Conservation (phyloP, 257 asterid species). For the Linderniella brevidens region DNA sequence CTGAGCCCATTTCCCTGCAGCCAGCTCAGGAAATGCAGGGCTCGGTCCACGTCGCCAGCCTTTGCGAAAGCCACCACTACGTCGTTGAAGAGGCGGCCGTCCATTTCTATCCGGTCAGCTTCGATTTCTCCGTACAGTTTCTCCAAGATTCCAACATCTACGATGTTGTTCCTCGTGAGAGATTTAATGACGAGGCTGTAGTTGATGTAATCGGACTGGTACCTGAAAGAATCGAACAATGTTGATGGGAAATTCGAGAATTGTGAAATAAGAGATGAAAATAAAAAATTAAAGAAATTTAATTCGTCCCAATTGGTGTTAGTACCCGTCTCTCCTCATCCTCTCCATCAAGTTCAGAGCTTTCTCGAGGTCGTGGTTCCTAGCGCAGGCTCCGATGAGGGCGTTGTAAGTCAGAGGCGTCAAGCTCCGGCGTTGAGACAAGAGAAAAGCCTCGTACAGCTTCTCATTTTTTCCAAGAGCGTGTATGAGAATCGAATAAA, state of each 20-base stretch:
- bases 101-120: conserved; percentile 65
- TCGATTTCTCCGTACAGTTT: conserved; percentile 55
- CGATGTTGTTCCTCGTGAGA: conserved; percentile 29
- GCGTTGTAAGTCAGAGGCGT: conserved; percentile 89
- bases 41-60: conserved; percentile 59
- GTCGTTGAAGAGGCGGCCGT: conserved; percentile 68
- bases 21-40: conserved; percentile 40
- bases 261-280: no score
- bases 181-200: conserved; percentile 82
- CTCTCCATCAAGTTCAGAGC: conserved; percentile 71
- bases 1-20: conserved; percentile 79
- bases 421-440: conserved; percentile 61
- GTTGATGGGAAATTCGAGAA: no score
- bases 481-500: conserved; percentile 69
- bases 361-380: conserved; percentile 76
- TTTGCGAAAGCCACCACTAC: conserved; percentile 61
- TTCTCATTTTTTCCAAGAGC: conserved; percentile 70
- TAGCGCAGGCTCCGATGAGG: conserved; percentile 88
- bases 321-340: conserved; percentile 67
- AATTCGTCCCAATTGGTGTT: no score
- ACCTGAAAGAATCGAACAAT: no score
- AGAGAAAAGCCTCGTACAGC: conserved; percentile 77
- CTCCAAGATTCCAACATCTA: conserved; percentile 47
- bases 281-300: no score
- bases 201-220: conserved; percentile 75